phyloP scores from a whole-genome alignment of 208 protist genomes.

The Leptomonas seymouri region DNA sequence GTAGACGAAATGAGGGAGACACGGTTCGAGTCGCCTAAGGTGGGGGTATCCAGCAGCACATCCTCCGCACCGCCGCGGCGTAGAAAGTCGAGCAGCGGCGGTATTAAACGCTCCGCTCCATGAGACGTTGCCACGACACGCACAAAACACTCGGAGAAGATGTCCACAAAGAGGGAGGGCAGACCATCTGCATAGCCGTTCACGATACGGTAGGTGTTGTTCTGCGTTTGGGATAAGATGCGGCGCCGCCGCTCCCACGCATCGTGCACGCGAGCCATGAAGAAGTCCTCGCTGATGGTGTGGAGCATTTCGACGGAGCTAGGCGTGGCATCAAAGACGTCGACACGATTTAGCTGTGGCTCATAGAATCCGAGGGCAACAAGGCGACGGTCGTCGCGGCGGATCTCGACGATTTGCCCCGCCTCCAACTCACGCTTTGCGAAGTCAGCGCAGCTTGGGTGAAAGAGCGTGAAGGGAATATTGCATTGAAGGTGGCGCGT shows the following conservation, averaged over 20 bases:
- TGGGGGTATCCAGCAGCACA: slow-evolving; percentile 75
- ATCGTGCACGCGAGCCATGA: slow-evolving; percentile 57
- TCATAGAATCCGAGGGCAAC: slow-evolving; percentile 86
- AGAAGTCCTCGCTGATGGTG: slow-evolving; percentile 84
- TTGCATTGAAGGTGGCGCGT: slow-evolving; percentile 50
- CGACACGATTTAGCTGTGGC: slow-evolving; percentile 55
- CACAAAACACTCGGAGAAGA: slow-evolving; percentile 79
- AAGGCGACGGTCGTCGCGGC: slow-evolving; percentile 53
- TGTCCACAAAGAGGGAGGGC: slow-evolving; percentile 80
- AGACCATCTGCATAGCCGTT: slow-evolving; percentile 82
- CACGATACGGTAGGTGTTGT: slow-evolving; percentile 76
- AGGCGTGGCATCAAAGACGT: slow-evolving; percentile 77
- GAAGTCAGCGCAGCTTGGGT: slow-evolving; percentile 57
- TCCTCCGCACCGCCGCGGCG: slow-evolving; percentile 67
- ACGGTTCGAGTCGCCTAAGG: slow-evolving; percentile 52
- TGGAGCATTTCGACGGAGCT: slow-evolving; percentile 47
- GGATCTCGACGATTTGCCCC: slow-evolving; percentile 74
- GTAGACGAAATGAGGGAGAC: slow-evolving; percentile 54
- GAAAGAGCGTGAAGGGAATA: slow-evolving; percentile 60
- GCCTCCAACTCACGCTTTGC: slow-evolving; percentile 52
- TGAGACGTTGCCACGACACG: slow-evolving; percentile 71
- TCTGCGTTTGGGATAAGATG: slow-evolving; percentile 51
- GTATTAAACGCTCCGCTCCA: slow-evolving; percentile 79
- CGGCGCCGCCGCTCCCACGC: slow-evolving; percentile 64
- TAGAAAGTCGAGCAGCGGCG: slow-evolving; percentile 71